Evolutionary conservation across 768 basidiomycete species (phyloP).

Genomic region (Lentinus brumalis): DNA sequence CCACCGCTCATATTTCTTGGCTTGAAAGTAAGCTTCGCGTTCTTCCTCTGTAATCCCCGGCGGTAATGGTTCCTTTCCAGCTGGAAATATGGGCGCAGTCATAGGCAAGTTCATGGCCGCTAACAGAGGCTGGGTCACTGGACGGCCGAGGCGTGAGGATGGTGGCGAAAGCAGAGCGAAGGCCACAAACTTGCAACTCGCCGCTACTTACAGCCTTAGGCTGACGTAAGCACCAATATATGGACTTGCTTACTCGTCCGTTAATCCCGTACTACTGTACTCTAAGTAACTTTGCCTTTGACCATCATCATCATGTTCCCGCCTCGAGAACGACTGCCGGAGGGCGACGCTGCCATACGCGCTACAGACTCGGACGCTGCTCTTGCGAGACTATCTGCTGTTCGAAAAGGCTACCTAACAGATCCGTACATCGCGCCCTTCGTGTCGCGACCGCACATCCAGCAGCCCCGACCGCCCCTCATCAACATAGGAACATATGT

Average conservation of each 20-base stretch:
- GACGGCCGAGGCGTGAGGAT: neutral
- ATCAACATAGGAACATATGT: slow-evolving; percentile 97
- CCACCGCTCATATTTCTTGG: slow-evolving; percentile 76
- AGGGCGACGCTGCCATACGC: slow-evolving; percentile 66
- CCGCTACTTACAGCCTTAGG: too few species aligned
- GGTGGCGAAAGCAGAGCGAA: slow-evolving; percentile 1
- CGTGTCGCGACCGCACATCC: slow-evolving; percentile 63
- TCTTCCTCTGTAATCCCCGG: slow-evolving; percentile 84
- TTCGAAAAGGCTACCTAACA: slow-evolving; percentile 71
- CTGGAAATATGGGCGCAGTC: slow-evolving; percentile 74
- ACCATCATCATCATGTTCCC: slow-evolving; percentile 15
- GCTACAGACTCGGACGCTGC: slow-evolving; percentile 84
- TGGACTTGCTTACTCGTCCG: too few species aligned
- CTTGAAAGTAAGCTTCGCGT: slow-evolving; percentile 60
- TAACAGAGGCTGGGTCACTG: neutral
- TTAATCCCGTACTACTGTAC: too few species aligned
- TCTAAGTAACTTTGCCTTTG: too few species aligned
- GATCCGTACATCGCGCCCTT: slow-evolving; percentile 76
- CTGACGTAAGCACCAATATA: too few species aligned
- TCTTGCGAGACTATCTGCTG: slow-evolving; percentile 83
- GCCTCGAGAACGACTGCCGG: slow-evolving; percentile 27
- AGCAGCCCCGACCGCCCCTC: slow-evolving; percentile 70
- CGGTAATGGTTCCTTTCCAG: slow-evolving; percentile 88
- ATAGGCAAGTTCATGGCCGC: slow-evolving; percentile 33
- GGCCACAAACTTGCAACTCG: too few species aligned